Evolutionary conservation across 306 rosid genomes (phyloP), one percentile per base, ranked within the genome.

Genomic region (Alnus rubra): DNA sequence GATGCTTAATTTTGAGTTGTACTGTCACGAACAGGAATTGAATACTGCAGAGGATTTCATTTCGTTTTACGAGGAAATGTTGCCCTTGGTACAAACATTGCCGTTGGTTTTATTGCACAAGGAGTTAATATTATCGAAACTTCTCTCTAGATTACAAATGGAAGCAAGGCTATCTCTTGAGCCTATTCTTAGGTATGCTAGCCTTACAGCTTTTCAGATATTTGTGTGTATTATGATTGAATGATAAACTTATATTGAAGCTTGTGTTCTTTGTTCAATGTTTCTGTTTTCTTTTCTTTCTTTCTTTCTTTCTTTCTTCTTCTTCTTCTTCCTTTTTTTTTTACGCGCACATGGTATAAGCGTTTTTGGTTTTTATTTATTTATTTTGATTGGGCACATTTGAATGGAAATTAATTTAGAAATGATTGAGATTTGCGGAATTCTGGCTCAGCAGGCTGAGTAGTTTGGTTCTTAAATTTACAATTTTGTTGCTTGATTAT

Each of bases 11-110:
- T 58, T 83, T 78, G 78, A 14, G 48, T 53, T 60, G 30, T 13
- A 48, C 48, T 84, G 35, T 69, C 45, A 14, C 54, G 71, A 65
- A n/a, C 79, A 94, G 98, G 98, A 94, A 82, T 76, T 91, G 88
- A 94, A 91, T 80, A 94, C 98, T 0, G 93, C 98, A 0, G 97
- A 86, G 84, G 98, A 92, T 85, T 94, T 94, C 67, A 94, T 94
- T 81, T 84, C 90, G 28, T 88, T 88, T 49, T 88, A 94, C 16
- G 98, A 91, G 82, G 90, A 88, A 69, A 83, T 88, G 70, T 64
- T 92, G 71, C 93, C 97, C 4, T 70, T 79, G 58, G 94, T 86
- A 42, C 97, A 89, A 84, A 88, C 97, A 76, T 77, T 92, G 76
- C 92, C 95, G 37, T 73, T 90, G 84, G 89, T 94, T 73, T 77